Conservation (phyloP, 1,284 basidiomycete species). For the Boletus calvinii region DNA sequence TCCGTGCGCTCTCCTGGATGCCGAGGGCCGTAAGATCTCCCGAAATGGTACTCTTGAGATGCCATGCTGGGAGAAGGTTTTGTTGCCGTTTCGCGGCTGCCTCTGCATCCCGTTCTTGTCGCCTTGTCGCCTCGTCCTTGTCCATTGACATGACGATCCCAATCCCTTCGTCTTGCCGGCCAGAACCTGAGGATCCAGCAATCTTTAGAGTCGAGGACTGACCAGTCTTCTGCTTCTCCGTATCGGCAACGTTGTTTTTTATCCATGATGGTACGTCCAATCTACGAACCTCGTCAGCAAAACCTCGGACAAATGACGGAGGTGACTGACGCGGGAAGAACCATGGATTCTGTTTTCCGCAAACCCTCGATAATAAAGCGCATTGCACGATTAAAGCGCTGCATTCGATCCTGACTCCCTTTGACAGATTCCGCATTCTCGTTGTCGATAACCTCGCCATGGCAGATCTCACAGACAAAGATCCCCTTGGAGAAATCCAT, state of each 20-base stretch:
- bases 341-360: conserved; percentile 76
- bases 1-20: conserved; percentile 59
- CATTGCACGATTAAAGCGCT: conserved; percentile 92
- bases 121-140: conserved; percentile 71
- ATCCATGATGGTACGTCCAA: conserved; percentile 85
- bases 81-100: conserved; percentile 81
- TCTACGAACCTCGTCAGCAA: conserved; percentile 38
- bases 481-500: conserved; percentile 65
- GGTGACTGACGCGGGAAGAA: conserved; percentile 57
- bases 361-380: conserved; percentile 84
- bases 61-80: conserved; percentile 92
- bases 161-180: conserved; percentile 68
- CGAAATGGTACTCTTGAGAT: conserved; percentile 91
- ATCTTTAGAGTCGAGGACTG: conserved; percentile 61
- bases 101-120: conserved; percentile 64
- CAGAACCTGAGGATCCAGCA: conserved; percentile 62
- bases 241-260: conserved; percentile 60
- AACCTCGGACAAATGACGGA: not conserved
- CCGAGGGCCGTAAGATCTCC: conserved; percentile 89
- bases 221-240: conserved; percentile 53
- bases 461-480: conserved; percentile 78
- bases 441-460: conserved; percentile 84
- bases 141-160: conserved; percentile 81
- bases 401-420: conserved; percentile 91
- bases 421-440: conserved; percentile 84